Evolutionary conservation across 1,139 yeast genomes (phyloP).

Genomic region (Suhomyces terraborum): DNA sequence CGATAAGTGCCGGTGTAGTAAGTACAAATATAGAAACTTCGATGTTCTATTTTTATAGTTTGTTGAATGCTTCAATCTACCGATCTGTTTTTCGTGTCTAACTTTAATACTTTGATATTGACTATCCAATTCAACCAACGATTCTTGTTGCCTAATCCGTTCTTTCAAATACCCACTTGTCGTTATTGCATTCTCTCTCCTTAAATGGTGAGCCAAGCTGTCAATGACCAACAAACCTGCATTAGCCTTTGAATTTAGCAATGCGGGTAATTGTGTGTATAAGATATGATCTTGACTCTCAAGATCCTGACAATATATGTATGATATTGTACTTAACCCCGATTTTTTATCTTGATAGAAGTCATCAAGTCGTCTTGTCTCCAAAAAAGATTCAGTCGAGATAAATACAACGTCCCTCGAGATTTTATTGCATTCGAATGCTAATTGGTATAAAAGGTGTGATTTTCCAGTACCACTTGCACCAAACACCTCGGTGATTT

Average conservation of each 20-base stretch:
- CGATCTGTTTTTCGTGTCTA: slow-evolving; percentile 32
- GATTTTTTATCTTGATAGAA: slow-evolving; percentile 26
- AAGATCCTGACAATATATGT: slow-evolving; percentile 66
- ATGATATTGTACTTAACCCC: slow-evolving; percentile 54
- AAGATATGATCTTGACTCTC: slow-evolving; percentile 76
- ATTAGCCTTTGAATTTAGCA: slow-evolving; percentile 51
- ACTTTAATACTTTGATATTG: slow-evolving; percentile 24
- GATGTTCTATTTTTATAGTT: slow-evolving; percentile 33
- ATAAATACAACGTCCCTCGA: slow-evolving; percentile 56
- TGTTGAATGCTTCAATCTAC: slow-evolving; percentile 31
- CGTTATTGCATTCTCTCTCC: slow-evolving; percentile 59
- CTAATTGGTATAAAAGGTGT: slow-evolving; percentile 67
- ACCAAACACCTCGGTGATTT: slow-evolving; percentile 79
- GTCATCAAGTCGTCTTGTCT: slow-evolving; percentile 58
- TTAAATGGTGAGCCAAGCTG: slow-evolving; percentile 81
- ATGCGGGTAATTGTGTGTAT: slow-evolving; percentile 66
- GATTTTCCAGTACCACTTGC: slow-evolving; percentile 86
- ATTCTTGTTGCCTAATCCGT: slow-evolving; percentile 27
- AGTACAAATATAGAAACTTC: slow-evolving; percentile 46
- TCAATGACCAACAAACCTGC: slow-evolving; percentile 56
- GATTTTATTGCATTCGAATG: slow-evolving; percentile 55
- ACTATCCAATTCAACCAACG: slow-evolving; percentile 18
- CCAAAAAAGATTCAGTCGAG: slow-evolving; percentile 74
- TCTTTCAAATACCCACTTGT: slow-evolving; percentile 31
- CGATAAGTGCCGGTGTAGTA: slow-evolving; percentile 51